A percentile compares a stretch with the other conserved stretches of the same genome.
Conservation (phyloP, 352 stramenopile species). For the Pythium dissotocum region DNA sequence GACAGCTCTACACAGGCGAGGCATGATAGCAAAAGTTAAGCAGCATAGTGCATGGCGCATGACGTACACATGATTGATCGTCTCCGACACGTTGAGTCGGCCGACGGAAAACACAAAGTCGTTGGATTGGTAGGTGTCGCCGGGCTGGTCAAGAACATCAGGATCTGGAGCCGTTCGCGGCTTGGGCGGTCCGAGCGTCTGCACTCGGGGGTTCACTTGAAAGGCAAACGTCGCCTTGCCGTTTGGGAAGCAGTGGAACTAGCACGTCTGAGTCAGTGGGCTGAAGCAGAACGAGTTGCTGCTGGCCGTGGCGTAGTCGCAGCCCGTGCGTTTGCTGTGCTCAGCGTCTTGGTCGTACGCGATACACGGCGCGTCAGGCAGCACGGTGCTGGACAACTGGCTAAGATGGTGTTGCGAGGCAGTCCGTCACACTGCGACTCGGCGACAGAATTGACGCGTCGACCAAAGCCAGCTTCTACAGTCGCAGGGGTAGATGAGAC, state of each 20-base stretch:
- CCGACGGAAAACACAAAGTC: neutral
- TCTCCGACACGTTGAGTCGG: neutral
- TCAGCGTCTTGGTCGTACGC: neutral
- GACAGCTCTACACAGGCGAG: neutral
- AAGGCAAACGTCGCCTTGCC: neutral
- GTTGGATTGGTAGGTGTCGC: neutral
- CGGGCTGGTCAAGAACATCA: neutral
- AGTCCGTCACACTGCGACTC: neutral
- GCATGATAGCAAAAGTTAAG: no score
- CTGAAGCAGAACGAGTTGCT: neutral
- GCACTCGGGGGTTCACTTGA: neutral
- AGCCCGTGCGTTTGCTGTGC: neutral
- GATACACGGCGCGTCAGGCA: neutral
- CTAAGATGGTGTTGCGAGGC: neutral
- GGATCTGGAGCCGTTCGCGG: neutral
- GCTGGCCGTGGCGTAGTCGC: neutral
- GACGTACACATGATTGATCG: neutral
- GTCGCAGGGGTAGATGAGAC: no score
- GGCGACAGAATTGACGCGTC: neutral
- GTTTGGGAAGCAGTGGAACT: constrained; percentile 1
- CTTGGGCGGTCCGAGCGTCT: neutral
- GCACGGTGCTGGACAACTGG: neutral
- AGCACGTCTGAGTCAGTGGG: neutral
- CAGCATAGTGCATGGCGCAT: no score
- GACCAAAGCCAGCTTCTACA: no score